These are phyloP conservation scores for Nicotiana knightiana DNA, from an alignment of 257 asterid genomes.

Conservation along the genomic window DNA sequence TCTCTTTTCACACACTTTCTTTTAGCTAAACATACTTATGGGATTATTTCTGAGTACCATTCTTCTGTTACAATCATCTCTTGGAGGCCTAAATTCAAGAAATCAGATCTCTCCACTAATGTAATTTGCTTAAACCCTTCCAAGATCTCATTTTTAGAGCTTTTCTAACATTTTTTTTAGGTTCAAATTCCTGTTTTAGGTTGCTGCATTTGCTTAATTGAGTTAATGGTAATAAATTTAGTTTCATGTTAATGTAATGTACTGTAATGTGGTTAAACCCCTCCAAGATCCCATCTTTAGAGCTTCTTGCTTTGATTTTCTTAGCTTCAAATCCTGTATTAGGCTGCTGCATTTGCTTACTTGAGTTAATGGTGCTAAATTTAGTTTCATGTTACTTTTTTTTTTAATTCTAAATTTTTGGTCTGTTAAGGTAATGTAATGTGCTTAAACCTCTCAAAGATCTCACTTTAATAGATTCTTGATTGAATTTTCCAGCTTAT, in stretches of 20 bases:
- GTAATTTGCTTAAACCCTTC: constrained; percentile 30
- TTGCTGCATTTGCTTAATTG: not conserved
- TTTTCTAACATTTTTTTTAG: not conserved
- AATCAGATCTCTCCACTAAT: constrained; percentile 43
- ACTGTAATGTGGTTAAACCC: not conserved
- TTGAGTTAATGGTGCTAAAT: not conserved
- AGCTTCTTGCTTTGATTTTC: not conserved
- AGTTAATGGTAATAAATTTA: not conserved
- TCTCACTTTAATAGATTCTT: not conserved
- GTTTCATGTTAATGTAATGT: not conserved
- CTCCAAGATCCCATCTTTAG: not conserved
- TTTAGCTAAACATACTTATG: constrained; percentile 75
- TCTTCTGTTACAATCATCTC: constrained; percentile 84
- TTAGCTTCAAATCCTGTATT: not conserved
- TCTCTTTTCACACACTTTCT: constrained; percentile 84
- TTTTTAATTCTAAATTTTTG: no score
- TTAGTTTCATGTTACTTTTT: no score
- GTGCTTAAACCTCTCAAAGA: not conserved
- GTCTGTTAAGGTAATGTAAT: not conserved
- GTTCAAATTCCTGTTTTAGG: not conserved
- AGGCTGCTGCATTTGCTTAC: not conserved
- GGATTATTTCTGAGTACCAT: constrained; percentile 63
- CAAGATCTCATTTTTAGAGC: constrained; percentile 26
- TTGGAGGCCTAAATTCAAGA: constrained; percentile 80
- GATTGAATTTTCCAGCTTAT: not conserved